Evolutionary conservation across 768 basidiomycete species (phyloP).

Genomic region (Amyloporia xantha): DNA sequence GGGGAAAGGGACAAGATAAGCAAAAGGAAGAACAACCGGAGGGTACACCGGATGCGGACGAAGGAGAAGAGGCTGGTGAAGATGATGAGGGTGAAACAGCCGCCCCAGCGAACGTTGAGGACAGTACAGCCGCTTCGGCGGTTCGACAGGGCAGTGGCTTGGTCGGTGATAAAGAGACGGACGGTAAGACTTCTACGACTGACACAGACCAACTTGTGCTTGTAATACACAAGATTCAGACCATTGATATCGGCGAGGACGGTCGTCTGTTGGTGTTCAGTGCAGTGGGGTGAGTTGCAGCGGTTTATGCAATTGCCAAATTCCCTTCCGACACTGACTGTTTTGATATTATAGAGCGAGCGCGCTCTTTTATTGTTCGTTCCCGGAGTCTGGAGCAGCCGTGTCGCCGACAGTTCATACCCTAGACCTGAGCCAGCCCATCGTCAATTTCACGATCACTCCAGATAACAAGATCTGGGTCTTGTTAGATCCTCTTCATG

Average conservation of each 20-base stretch:
- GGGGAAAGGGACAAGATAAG: conserved; percentile 16
- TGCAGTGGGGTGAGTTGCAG: conserved; percentile 67
- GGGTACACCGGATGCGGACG: conserved; percentile 27
- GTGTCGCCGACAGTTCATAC: conserved; percentile 15
- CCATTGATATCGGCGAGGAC: conserved; percentile 30
- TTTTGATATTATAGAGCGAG: conserved; percentile 57
- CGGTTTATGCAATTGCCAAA: too few relatives aligned
- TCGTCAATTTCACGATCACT: conserved; percentile 49
- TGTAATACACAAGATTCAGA: conserved; percentile 51
- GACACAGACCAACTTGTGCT: conserved; percentile 36
- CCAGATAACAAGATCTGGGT: conserved; percentile 37
- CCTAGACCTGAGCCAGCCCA: conserved; percentile 49
- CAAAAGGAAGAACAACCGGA: conserved; percentile 16
- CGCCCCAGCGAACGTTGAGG: conserved; percentile 16
- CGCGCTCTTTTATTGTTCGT: conserved; percentile 52
- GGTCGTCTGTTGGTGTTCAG: conserved; percentile 52
- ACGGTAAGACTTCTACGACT: conserved; percentile 18
- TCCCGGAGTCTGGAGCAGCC: conserved; percentile 10
- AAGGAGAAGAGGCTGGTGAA: conserved; percentile 21
- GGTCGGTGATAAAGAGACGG: conserved; percentile 11
- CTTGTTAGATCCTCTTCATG: conserved; percentile 43
- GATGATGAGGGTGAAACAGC: conserved; percentile 26
- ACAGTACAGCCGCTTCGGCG: conserved; percentile 5
- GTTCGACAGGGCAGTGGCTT: not conserved
- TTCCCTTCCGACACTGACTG: too few relatives aligned